phyloP scores from a whole-genome alignment of 1,284 basidiomycete genomes.

The Thelephora terrestris region DNA sequence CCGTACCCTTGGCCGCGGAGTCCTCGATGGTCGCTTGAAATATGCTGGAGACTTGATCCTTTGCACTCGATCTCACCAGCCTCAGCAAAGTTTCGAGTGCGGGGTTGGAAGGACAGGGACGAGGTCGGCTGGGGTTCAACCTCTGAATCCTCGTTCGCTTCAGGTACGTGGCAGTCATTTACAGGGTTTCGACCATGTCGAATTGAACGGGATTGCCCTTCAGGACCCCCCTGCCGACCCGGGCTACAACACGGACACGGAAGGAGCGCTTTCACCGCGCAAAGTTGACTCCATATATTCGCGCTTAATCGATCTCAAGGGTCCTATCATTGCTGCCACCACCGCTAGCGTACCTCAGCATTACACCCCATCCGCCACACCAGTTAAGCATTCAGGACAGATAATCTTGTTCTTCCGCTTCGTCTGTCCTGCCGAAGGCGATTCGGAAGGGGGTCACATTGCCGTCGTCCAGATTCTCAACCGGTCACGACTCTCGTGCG shows the following conservation, averaged over 20 bases:
- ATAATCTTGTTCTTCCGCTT: too few relatives aligned
- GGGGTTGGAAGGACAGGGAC: slow-evolving; percentile 35
- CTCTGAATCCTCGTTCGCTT: slow-evolving; percentile 36
- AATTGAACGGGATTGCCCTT: slow-evolving; percentile 54
- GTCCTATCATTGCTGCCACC: slow-evolving; percentile 9
- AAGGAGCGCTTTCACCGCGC: slow-evolving; percentile 8
- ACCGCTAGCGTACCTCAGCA: neutral
- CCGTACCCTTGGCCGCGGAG: slow-evolving; percentile 36
- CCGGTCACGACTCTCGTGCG: too few relatives aligned
- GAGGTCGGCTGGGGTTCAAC: slow-evolving; percentile 39
- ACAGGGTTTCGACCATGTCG: slow-evolving; percentile 65
- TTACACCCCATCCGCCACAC: slow-evolving; percentile 53
- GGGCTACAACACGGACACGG: slow-evolving; percentile 11
- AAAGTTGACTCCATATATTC: slow-evolving; percentile 12
- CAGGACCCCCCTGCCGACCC: slow-evolving; percentile 27
- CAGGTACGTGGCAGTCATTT: slow-evolving; percentile 47
- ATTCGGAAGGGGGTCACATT: too few relatives aligned
- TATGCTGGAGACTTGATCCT: slow-evolving; percentile 79
- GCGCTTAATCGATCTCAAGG: slow-evolving; percentile 11
- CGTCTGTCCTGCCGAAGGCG: too few relatives aligned
- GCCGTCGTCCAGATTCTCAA: too few relatives aligned
- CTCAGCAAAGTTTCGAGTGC: slow-evolving; percentile 33
- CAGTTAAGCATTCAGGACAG: slow-evolving; percentile 35
- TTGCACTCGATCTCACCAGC: slow-evolving; percentile 57
- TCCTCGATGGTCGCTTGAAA: slow-evolving; percentile 71